These are phyloP conservation scores for Escallonia herrerae DNA, from an alignment of 129 eudicot species.

Conservation along the genomic window DNA sequence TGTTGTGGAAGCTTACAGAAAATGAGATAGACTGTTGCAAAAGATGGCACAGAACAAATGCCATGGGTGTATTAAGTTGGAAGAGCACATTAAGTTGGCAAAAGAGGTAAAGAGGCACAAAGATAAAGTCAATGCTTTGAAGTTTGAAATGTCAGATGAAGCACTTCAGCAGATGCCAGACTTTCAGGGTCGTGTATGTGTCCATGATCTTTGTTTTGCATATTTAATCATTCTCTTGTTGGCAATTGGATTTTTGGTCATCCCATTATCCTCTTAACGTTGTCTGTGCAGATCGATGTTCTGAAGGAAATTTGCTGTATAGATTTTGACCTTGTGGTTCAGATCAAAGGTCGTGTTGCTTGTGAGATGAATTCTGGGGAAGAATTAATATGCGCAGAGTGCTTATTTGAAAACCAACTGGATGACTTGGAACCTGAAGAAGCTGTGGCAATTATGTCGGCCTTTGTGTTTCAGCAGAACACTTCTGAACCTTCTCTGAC, in stretches of 20 bases:
- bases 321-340: slow-evolving; percentile 86
- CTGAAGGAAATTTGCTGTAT: slow-evolving; percentile 86
- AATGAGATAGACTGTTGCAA: slow-evolving; percentile 63
- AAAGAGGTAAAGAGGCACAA: slow-evolving; percentile 50
- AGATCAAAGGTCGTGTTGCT: slow-evolving; percentile 97
- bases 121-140: slow-evolving; percentile 65
- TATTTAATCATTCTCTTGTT: background rate
- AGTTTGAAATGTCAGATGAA: slow-evolving; percentile 96
- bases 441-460: slow-evolving; percentile 97
- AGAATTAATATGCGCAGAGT: slow-evolving; percentile 94
- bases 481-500: slow-evolving; percentile 93
- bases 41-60: slow-evolving; percentile 93
- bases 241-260: background rate
- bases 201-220: background rate
- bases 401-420: slow-evolving; percentile 95
- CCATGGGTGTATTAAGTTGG: slow-evolving; percentile 84
- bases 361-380: slow-evolving; percentile 99
- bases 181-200: slow-evolving; percentile 99
- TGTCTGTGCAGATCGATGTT: slow-evolving; percentile 73
- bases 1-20: slow-evolving; percentile 64
- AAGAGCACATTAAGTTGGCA: slow-evolving; percentile 73
- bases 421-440: slow-evolving; percentile 97
- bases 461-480: slow-evolving; percentile 97
- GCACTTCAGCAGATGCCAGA: slow-evolving; percentile 99
- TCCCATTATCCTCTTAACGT: slow-evolving; percentile 7